These are phyloP conservation scores for Ustanciosporium gigantosporum DNA, from an alignment of 1,284 basidiomycete species.

Conservation along the genomic window DNA sequence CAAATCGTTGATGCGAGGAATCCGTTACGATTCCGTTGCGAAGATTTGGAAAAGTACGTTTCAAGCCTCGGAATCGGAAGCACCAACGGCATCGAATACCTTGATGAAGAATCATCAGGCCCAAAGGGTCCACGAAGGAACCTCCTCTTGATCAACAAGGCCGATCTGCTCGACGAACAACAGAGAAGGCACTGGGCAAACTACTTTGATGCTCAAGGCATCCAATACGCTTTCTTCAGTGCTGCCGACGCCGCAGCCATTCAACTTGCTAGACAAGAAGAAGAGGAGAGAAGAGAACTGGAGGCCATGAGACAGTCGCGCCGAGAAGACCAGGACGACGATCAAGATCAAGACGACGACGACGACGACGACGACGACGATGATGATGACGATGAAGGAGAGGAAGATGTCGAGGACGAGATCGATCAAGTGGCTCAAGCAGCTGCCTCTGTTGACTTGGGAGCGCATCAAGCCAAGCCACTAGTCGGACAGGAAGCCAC, in stretches of 20 bases:
- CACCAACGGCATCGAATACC: slow-evolving; percentile 86
- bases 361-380: slow-evolving; percentile 57
- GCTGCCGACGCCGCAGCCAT: slow-evolving; percentile 84
- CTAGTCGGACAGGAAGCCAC: slow-evolving; percentile 39
- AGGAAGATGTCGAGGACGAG: slow-evolving; percentile 4
- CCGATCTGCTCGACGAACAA: slow-evolving; percentile 83
- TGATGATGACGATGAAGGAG: slow-evolving; percentile 29
- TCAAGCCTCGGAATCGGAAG: slow-evolving; percentile 69
- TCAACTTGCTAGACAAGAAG: slow-evolving; percentile 64
- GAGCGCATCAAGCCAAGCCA: slow-evolving; percentile 30
- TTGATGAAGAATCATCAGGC: slow-evolving; percentile 76
- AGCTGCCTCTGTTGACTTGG: slow-evolving; percentile 19
- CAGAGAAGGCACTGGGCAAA: slow-evolving; percentile 86
- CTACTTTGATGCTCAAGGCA: slow-evolving; percentile 81
- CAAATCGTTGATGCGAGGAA: slow-evolving; percentile 61
- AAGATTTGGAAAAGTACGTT: slow-evolving; percentile 60
- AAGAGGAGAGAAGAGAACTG: slow-evolving; percentile 65
- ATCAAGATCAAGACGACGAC: slow-evolving; percentile 51
- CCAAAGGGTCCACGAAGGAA: slow-evolving; percentile 69
- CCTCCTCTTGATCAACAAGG: slow-evolving; percentile 91
- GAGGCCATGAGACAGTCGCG: slow-evolving; percentile 54
- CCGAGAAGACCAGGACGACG: slow-evolving; percentile 36
- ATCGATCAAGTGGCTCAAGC: slow-evolving; percentile 15
- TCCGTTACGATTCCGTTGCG: slow-evolving; percentile 58
- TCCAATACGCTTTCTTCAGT: slow-evolving; percentile 94